Base-by-base conservation (phyloP, 1,139 yeast species). In the Geotrichum bryndzae region DNA sequence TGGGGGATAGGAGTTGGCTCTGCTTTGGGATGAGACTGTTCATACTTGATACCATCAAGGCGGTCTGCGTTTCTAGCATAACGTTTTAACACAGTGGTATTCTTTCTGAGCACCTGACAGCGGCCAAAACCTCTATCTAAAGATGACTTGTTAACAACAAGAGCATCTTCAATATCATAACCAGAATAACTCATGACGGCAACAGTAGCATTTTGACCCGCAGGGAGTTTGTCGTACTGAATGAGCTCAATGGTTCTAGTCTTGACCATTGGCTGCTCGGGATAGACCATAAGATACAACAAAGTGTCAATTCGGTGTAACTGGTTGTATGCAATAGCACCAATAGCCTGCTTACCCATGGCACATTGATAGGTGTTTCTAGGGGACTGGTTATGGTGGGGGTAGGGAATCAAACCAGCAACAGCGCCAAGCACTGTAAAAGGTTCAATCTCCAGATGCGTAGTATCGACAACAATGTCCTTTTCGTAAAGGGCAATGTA, bases 311-410 rank as follows among this genome's bases (percentile, higher is more conserved):
- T 94, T 76, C 99, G 85, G 73, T 91, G 84, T 77, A 94, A 89
- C 76, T 94, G 99, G 75, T 94, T 94, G 75, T 94, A 94, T 33
- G 96, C 97, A 76, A 95, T 95, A 8, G 98, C 98, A 68, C 99
- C 99, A 76, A 94, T 94, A 27, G 99, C 99, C 79, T 94, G 99
- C 79, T 94, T 94, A 85, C 99, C 99, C 99, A 94, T 94, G 74
- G 99, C 99, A 83, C 97, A 94, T 79, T 94, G 99, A 79, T 94
- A 94, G 0, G 99, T 94, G 74, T 94, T 94, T 83, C 99, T 87
- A 57, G 99, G 99, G 3, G 97, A 91, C 79, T 94, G 99, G 75
- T 94, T 94, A 75, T 94, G 99, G 74, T 94, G 99, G 45, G 99
- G 99, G 71, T 94, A 94, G n/a, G 99, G 99, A 82, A 94, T 94